Conservation (phyloP, 2,329 filamentous ascomycete species). For the Lachnellula subtilissima region DNA sequence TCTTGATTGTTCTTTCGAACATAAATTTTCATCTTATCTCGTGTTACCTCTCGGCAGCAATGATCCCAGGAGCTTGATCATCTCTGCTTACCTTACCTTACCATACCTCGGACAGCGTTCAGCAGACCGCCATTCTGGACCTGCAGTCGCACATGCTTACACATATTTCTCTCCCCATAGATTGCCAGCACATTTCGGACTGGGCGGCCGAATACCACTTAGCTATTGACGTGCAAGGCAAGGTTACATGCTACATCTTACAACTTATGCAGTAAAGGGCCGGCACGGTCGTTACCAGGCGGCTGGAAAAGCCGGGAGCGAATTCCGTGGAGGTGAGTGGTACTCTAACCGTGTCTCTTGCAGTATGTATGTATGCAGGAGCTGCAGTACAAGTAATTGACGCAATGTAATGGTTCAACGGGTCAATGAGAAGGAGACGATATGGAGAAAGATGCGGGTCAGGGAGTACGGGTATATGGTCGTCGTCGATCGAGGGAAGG, state of each 20-base stretch:
- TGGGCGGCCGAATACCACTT: not conserved
- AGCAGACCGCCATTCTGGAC: not conserved
- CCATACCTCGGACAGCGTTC: too few species aligned
- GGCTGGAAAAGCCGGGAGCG: not conserved
- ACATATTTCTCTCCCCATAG: not conserved
- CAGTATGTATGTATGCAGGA: not conserved
- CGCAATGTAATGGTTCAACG: not conserved
- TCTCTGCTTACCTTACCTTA: too few species aligned
- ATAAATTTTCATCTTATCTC: too few species aligned
- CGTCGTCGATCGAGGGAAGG: too few species aligned
- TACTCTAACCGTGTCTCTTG: not conserved
- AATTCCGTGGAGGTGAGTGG: not conserved
- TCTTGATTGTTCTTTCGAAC: too few species aligned
- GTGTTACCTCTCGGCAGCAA: too few species aligned
- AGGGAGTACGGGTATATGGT: not conserved
- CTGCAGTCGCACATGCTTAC: not conserved
- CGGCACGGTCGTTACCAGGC: conserved; percentile 1
- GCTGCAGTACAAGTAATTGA: not conserved
- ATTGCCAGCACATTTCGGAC: not conserved
- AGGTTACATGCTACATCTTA: not conserved
- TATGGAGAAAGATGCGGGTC: not conserved
- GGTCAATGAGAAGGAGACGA: not conserved
- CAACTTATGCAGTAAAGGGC: not conserved
- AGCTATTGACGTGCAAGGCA: not conserved
- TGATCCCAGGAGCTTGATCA: too few species aligned